Evolutionary conservation across 306 rosid genomes (phyloP), one percentile per base, ranked within the genome.

Genomic region (Lathyrus sativus): DNA sequence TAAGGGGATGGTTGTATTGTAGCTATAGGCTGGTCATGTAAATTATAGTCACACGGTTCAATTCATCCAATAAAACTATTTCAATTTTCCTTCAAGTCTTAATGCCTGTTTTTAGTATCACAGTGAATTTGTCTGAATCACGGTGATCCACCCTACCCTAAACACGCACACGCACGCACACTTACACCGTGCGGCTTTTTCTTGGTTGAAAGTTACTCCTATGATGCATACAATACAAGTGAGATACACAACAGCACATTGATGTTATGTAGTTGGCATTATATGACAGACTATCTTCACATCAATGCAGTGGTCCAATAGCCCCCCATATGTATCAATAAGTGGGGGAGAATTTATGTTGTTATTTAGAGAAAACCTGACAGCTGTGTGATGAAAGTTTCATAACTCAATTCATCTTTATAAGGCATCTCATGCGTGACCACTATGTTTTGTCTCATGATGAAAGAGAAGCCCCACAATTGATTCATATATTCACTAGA

Each of bases 1-100:
- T 43, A 35, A 31, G 41, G 78, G 64, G 71, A 31, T 68, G 83
- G 72, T 77, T 64, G 76, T 58, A 75, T 77, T 64, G 51, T 70
- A 68, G 61, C 79, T 31, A 63, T 46, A 64, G 70, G 71, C 46
- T 69, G 57, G 62, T 58, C 60, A 19, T 74, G 80, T 74, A 69
- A 74, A 70, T 67, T 59, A 46, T 59, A 64, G 44, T 53, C 58
- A 59, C 61, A 45, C 56, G 68, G 63, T 69, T 71, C 74, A 6
- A 68, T 65, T 81, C 66, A 77, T 46, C 60, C 71, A 74, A 74
- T 78, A 78, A 71, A 74, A 22, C 7, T 51, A 67, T 42, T 77
- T 57, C 58, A 72, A 74, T 78, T 72, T 58, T 58, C 53, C 71
- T 41, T 48, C 11, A 60, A 26, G 9, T 56, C 19, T 56, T 56